phyloP scores from a whole-genome alignment of 257 asterid genomes.

The Nicotiana noctiflora region DNA sequence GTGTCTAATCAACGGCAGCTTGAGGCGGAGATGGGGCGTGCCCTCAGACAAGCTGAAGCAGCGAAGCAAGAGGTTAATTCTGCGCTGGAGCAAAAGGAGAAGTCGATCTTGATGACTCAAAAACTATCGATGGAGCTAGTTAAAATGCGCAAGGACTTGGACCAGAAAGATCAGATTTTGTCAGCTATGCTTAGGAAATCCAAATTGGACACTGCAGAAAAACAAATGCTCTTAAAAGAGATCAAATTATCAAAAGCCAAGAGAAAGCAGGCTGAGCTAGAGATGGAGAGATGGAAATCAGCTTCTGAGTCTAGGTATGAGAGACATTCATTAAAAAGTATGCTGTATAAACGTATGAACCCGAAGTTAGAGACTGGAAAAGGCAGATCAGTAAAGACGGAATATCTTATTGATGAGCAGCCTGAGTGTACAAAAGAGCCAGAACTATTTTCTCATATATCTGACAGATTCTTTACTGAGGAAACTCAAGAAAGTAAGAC shows the following conservation, averaged over 20 bases:
- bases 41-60: conserved; percentile 67
- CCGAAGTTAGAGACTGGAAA: conserved; percentile 30
- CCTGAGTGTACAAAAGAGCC: conserved; percentile 24
- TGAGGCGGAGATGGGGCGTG: conserved; percentile 86
- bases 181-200: conserved; percentile 86
- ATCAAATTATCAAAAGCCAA: conserved; percentile 50
- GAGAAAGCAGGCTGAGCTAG: conserved; percentile 54
- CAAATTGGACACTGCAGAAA: conserved; percentile 60
- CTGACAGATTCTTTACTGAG: conserved; percentile 31
- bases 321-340: conserved; percentile 48
- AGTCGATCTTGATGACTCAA: conserved; percentile 50
- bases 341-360: conserved; percentile 51
- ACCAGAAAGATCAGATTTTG: conserved; percentile 79
- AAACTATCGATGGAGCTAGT: conserved; percentile 65
- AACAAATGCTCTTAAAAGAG: conserved; percentile 65
- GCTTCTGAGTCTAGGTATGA: conserved; percentile 45
- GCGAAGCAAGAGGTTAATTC: conserved; percentile 60
- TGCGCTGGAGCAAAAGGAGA: conserved; percentile 62
- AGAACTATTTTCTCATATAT: conserved; percentile 22
- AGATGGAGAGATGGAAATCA: conserved; percentile 36
- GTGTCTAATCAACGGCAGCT: conserved; percentile 86
- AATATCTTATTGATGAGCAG: conserved; percentile 22
- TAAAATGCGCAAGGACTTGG: conserved; percentile 55
- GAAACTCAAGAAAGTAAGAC: conserved; percentile 47
- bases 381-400: conserved; percentile 12